Conservation (phyloP, 495 filamentous ascomycete genomes). For the Aspergillus affinis region DNA sequence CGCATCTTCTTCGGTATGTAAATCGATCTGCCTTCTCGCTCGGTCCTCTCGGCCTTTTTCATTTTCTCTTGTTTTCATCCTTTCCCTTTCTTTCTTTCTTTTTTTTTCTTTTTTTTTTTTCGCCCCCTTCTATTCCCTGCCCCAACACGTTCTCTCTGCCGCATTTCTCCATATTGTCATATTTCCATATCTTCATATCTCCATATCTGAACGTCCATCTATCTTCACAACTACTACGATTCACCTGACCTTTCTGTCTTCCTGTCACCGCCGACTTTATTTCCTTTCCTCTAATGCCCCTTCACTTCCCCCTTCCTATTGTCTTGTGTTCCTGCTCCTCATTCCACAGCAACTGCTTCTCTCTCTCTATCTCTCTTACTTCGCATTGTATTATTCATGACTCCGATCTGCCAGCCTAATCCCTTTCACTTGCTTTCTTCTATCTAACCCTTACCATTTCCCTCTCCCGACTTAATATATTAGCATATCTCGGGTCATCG, state of each 20-base stretch:
- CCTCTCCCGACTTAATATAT: not conserved
- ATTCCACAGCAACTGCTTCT: not conserved
- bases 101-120: constrained; percentile 3
- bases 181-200: too few relatives aligned
- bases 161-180: too few relatives aligned
- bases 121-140: not conserved
- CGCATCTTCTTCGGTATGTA: not conserved
- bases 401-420: not conserved
- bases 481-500: constrained; percentile 3
- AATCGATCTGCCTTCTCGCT: not conserved
- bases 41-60: not conserved
- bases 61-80: constrained; percentile 1
- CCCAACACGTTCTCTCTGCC: not conserved
- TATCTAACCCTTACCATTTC: not conserved
- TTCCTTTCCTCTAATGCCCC: constrained; percentile 3
- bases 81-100: constrained; percentile 6
- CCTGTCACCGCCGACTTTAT: constrained; percentile 2
- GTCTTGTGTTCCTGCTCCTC: constrained; percentile 4
- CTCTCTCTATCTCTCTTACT: not conserved
- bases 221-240: not conserved
- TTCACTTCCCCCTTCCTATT: constrained; percentile 1
- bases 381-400: not conserved
- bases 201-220: not conserved
- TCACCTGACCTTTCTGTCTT: not conserved
- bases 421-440: not conserved